These are phyloP conservation scores for Metschnikowia koreensis DNA, from an alignment of 805 yeast genomes.

Conservation along the genomic window DNA sequence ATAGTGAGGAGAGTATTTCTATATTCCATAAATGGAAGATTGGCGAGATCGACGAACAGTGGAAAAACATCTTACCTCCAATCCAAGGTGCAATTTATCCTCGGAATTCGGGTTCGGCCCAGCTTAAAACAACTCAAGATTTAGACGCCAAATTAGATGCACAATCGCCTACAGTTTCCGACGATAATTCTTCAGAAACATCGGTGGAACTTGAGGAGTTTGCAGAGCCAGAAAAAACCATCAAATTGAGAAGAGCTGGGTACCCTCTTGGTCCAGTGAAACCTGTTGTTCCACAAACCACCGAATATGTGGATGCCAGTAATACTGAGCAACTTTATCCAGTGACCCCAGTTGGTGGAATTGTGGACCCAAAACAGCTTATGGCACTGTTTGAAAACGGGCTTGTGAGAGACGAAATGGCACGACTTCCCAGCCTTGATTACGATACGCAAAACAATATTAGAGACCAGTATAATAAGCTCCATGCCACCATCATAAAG, in stretches of 20 bases:
- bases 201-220: slow-evolving; percentile 12
- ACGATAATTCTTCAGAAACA: slow-evolving; percentile 13
- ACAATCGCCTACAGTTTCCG: slow-evolving; percentile 8
- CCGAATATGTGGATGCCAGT: slow-evolving; percentile 35
- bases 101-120: background rate
- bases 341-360: slow-evolving; percentile 16
- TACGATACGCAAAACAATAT: slow-evolving; percentile 60
- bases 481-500: slow-evolving; percentile 54
- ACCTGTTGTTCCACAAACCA: slow-evolving; percentile 54
- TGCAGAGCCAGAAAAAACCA: slow-evolving; percentile 7
- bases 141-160: slow-evolving; percentile 9
- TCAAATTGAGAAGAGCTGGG: slow-evolving; percentile 27
- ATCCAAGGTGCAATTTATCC: slow-evolving; percentile 70
- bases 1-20: slow-evolving; percentile 54
- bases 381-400: slow-evolving; percentile 58
- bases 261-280: slow-evolving; percentile 39
- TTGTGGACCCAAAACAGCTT: slow-evolving; percentile 55
- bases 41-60: slow-evolving; percentile 60
- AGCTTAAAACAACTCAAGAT: background rate
- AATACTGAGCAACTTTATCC: slow-evolving; percentile 38
- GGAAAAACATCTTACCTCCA: slow-evolving; percentile 83
- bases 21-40: slow-evolving; percentile 58
- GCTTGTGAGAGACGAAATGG: slow-evolving; percentile 55
- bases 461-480: slow-evolving; percentile 53
- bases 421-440: slow-evolving; percentile 62